Evolutionary conservation across 257 asterid genomes (phyloP).

Genomic region (Nicotiana undulata): DNA sequence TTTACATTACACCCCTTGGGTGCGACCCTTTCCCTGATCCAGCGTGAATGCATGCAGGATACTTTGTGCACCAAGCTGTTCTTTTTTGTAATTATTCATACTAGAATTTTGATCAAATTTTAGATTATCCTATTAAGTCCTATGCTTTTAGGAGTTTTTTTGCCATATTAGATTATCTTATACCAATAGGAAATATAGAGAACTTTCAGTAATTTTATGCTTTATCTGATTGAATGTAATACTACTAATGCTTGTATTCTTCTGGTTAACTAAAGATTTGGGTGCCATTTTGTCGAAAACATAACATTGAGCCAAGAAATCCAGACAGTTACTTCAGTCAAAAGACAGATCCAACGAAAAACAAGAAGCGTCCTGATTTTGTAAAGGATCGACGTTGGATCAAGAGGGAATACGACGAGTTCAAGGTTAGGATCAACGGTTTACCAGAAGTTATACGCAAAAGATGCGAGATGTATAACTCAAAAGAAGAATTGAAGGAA

Average conservation of each 20-base stretch:
- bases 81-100: no score
- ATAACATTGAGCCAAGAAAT: constrained; percentile 82
- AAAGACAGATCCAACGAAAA: constrained; percentile 73
- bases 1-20: no score
- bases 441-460: constrained; percentile 65
- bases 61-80: no score
- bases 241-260: background rate
- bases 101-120: no score
- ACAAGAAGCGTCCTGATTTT: constrained; percentile 72
- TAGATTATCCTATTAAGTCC: no score
- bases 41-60: no score
- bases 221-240: background rate
- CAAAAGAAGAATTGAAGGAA: constrained; percentile 44
- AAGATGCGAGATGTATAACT: constrained; percentile 64
- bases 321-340: constrained; percentile 91
- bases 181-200: no score
- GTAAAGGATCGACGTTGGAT: constrained; percentile 97
- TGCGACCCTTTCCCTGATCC: no score
- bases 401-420: constrained; percentile 94
- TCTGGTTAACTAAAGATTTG: constrained; percentile 42
- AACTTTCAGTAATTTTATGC: no score
- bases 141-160: no score
- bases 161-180: no score
- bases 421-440: constrained; percentile 90
- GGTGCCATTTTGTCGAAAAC: constrained; percentile 97